A percentile compares a stretch with the other conserved stretches of the same genome.
These are phyloP conservation scores for Colletotrichum viniferum DNA, from an alignment of 2,329 filamentous ascomycete genomes.

Conservation along the genomic window DNA sequence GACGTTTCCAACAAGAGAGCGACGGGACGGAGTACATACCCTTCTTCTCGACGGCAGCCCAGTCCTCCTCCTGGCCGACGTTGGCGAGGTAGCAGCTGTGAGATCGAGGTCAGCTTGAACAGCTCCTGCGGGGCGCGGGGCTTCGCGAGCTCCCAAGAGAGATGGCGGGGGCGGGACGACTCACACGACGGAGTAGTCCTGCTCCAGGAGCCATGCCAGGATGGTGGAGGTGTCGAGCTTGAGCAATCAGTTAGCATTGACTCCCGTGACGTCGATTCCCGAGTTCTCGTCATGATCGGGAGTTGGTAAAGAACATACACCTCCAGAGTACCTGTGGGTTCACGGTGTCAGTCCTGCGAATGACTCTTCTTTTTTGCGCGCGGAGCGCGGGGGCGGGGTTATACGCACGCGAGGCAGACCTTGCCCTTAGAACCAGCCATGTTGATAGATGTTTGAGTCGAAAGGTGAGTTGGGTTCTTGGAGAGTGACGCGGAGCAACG, in stretches of 20 bases:
- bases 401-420: constrained; percentile 10
- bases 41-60: constrained; percentile 71
- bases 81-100: constrained; percentile 57
- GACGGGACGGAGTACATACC: constrained; percentile 38
- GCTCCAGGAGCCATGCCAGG: constrained; percentile 15
- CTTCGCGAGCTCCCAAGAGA: background rate
- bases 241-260: background rate
- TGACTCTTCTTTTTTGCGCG: background rate
- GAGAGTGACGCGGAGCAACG: background rate
- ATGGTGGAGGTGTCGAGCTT: constrained; percentile 21
- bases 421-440: constrained; percentile 10
- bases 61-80: constrained; percentile 76
- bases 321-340: constrained; percentile 1
- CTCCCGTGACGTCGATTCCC: background rate
- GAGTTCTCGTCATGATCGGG: background rate
- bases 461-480: background rate
- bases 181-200: constrained; percentile 14
- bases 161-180: background rate
- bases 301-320: background rate
- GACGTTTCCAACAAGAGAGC: background rate
- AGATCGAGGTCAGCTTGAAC: background rate
- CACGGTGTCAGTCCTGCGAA: background rate
- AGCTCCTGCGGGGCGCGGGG: background rate
- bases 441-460: background rate
- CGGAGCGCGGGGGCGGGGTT: background rate